phyloP scores from a whole-genome alignment of 2,329 filamentous ascomycete species.

The Beauveria sp. region DNA sequence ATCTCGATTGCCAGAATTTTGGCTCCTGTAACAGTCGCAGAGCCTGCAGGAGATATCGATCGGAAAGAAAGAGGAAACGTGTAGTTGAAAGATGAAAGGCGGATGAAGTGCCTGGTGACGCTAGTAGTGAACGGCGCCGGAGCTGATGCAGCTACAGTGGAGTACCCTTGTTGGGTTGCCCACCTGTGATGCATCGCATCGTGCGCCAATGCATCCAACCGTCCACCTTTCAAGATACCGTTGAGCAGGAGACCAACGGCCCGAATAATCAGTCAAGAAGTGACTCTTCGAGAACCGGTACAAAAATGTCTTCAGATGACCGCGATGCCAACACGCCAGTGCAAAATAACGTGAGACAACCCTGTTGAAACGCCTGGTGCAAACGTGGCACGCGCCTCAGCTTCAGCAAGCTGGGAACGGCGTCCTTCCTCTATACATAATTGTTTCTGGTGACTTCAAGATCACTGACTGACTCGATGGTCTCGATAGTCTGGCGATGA shows the following conservation, averaged over 20 bases:
- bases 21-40: not conserved
- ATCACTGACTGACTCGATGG: not conserved
- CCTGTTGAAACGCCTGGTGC: not conserved
- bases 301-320: constrained; percentile 31
- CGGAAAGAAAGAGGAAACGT: not conserved
- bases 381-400: not conserved
- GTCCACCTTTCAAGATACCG: not conserved
- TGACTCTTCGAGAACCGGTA: not conserved
- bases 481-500: constrained; percentile 27
- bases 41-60: not conserved
- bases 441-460: not conserved
- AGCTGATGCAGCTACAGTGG: constrained; percentile 3
- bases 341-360: constrained; percentile 28
- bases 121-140: not conserved
- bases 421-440: not conserved
- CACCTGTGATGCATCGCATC: not conserved
- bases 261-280: not conserved
- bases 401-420: not conserved
- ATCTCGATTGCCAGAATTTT: not conserved
- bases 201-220: constrained; percentile 1
- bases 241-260: not conserved
- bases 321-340: constrained; percentile 24
- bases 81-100: not conserved
- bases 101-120: not conserved
- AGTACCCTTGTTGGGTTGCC: not conserved